phyloP scores from a whole-genome alignment of 371 early-diverging fungal genomes.

The Homolaphlyctis polyrhiza region DNA sequence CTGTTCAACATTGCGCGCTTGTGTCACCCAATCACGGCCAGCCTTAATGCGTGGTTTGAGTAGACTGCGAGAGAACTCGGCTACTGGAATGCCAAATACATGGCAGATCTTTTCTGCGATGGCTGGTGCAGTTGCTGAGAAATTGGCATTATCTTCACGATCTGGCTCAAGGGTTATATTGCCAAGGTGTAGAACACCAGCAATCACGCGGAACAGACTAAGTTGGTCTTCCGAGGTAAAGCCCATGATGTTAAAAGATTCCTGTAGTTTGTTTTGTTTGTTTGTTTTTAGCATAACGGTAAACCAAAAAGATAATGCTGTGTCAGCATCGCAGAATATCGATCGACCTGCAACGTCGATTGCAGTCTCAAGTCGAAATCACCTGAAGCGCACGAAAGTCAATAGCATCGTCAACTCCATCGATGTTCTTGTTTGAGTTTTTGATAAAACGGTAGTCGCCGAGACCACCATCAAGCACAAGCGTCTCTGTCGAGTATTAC shows the following conservation, averaged over 20 bases:
- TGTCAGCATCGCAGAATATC: too few species aligned
- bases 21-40: constrained; percentile 94
- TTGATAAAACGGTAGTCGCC: constrained; percentile 81
- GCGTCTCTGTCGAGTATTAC: constrained; percentile 48
- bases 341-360: too few species aligned
- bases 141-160: constrained; percentile 80
- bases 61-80: constrained; percentile 82
- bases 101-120: constrained; percentile 87
- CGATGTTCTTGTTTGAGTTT: constrained; percentile 77
- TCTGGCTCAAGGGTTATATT: constrained; percentile 79
- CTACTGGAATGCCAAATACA: constrained; percentile 87
- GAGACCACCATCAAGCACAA: constrained; percentile 65
- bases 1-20: constrained; percentile 82
- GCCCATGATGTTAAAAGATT: constrained; percentile 81
- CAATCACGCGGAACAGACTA: constrained; percentile 80
- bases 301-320: too few species aligned
- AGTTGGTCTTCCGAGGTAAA: constrained; percentile 70
- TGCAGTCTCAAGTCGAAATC: too few species aligned
- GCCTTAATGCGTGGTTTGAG: constrained; percentile 92
- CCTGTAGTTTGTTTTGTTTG: too few species aligned
- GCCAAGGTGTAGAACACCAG: constrained; percentile 95
- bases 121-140: constrained; percentile 63
- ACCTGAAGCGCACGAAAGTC: constrained; percentile 75
- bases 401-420: constrained; percentile 90
- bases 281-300: too few species aligned